A percentile compares a stretch with the other conserved stretches of the same genome.
These are phyloP conservation scores for Patellaria atrata DNA, from an alignment of 495 filamentous ascomycete genomes.

Conservation along the genomic window DNA sequence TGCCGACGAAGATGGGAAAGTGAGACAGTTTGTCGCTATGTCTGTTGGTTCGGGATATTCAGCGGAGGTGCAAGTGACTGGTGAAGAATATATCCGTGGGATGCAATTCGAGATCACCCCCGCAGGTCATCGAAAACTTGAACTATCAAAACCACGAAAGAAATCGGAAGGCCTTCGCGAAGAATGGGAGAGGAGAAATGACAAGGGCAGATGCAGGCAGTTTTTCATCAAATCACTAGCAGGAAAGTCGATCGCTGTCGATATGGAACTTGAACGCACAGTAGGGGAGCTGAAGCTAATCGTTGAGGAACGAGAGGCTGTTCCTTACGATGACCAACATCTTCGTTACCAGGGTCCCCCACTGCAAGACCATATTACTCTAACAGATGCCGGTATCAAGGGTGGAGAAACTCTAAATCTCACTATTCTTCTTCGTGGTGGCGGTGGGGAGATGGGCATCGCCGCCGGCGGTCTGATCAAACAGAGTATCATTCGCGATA, in stretches of 20 bases:
- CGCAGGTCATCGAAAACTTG: not conserved
- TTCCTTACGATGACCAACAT: too few species aligned
- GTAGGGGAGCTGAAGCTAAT: slow-evolving; percentile 3
- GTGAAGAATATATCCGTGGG: slow-evolving; percentile 8
- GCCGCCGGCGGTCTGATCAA: slow-evolving; percentile 19
- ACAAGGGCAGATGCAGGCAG: not conserved
- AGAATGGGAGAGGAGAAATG: not conserved
- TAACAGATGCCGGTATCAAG: too few species aligned
- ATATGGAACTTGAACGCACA: not conserved
- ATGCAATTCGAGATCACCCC: slow-evolving; percentile 17
- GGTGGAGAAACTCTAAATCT: slow-evolving; percentile 2
- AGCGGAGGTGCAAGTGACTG: slow-evolving; percentile 13
- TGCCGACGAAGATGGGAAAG: slow-evolving; percentile 7
- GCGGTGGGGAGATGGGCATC: slow-evolving; percentile 14
- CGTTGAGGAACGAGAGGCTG: not conserved
- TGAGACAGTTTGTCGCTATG: slow-evolving; percentile 17
- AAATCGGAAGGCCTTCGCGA: not conserved
- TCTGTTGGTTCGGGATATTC: slow-evolving; percentile 12
- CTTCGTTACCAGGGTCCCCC: too few species aligned
- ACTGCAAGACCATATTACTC: too few species aligned
- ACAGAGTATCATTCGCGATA: slow-evolving; percentile 16
- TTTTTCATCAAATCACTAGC: slow-evolving; percentile 1
- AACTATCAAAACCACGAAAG: not conserved
- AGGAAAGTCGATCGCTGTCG: slow-evolving; percentile 1
- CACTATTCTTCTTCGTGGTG: slow-evolving; percentile 4